Percentiles rank a stretch among this genome's conserved stretches.
Evolutionary conservation across 148 eudicot genomes (phyloP).

Genomic region (Rhododendron henanense): DNA sequence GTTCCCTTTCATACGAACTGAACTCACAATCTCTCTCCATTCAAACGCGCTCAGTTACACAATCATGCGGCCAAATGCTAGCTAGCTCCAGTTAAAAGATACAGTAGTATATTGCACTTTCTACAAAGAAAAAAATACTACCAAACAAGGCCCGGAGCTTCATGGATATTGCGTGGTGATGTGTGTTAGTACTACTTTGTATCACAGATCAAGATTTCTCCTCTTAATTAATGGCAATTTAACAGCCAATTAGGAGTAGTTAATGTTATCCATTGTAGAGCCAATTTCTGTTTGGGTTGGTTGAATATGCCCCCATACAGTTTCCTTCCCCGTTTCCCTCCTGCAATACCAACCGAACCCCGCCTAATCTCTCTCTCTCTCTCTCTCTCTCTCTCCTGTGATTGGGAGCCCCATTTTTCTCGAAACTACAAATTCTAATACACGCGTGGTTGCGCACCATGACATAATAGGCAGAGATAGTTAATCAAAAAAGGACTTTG

Average conservation of each 20-base stretch:
- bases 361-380: background rate
- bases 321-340: conserved; percentile 41
- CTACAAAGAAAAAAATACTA: background rate
- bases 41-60: no score
- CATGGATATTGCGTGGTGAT: background rate
- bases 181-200: background rate
- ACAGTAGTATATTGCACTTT: background rate
- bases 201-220: no score
- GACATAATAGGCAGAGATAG: background rate
- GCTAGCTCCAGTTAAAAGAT: background rate
- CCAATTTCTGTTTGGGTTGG: background rate
- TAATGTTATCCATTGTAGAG: background rate
- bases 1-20: no score
- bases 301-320: background rate
- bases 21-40: no score
- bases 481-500: background rate
- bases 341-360: conserved; percentile 2
- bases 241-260: background rate
- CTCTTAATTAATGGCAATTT: background rate
- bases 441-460: conserved; percentile 7
- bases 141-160: background rate
- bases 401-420: conserved; percentile 11
- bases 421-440: background rate
- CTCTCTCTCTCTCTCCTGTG: background rate
- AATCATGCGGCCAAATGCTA: background rate